Conservation (phyloP, 345 rosid genomes). For the Salix suchowensis region DNA sequence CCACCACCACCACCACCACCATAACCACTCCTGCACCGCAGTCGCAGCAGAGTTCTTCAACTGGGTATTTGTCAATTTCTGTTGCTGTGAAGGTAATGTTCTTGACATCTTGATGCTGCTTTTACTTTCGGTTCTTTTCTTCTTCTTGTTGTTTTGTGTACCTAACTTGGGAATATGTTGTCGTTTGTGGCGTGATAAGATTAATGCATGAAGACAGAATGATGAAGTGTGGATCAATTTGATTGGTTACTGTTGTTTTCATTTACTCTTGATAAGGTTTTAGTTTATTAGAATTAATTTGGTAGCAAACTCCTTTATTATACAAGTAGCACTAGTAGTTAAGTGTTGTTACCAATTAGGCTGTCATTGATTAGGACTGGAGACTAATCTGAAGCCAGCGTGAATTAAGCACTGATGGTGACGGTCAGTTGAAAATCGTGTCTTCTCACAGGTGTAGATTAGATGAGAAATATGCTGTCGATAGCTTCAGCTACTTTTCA, state of each 20-base stretch:
- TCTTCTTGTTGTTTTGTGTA: neutral
- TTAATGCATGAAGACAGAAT: neutral
- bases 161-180: neutral
- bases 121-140: neutral
- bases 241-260: neutral
- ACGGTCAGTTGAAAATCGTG: neutral
- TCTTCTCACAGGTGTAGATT: neutral
- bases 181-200: neutral
- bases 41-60: slow-evolving; percentile 19
- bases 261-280: neutral
- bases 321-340: neutral
- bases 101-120: neutral
- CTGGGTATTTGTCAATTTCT: slow-evolving; percentile 26
- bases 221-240: neutral
- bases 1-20: neutral
- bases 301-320: neutral
- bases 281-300: neutral
- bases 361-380: neutral
- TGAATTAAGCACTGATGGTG: neutral
- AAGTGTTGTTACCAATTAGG: neutral
- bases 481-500: neutral
- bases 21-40: neutral
- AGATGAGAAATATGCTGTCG: neutral
- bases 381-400: neutral
- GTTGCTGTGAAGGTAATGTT: slow-evolving; percentile 1